Conservation (phyloP, 2,329 filamentous ascomycete genomes). For the Sclerotinia trifoliorum region DNA sequence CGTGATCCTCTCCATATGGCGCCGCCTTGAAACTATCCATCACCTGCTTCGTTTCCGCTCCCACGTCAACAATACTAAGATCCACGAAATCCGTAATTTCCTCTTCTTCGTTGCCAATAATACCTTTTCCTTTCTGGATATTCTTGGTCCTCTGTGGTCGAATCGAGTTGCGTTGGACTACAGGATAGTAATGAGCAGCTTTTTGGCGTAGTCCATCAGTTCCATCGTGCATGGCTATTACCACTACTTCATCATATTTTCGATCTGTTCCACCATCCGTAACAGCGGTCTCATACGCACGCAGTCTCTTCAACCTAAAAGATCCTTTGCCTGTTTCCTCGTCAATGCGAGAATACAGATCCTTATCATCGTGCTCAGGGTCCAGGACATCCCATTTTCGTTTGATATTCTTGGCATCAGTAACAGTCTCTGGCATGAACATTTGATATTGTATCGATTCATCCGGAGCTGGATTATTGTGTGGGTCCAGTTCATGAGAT, state of each 20-base stretch:
- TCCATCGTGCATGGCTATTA: conserved; percentile 58
- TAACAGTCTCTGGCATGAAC: conserved; percentile 54
- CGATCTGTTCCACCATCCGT: conserved; percentile 53
- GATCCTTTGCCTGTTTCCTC: conserved; percentile 46
- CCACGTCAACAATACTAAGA: conserved; percentile 17
- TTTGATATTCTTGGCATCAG: conserved; percentile 55
- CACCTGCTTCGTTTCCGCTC: conserved; percentile 14
- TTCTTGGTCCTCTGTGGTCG: conserved; percentile 63
- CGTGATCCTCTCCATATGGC: conserved; percentile 15
- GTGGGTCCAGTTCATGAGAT: conserved; percentile 56
- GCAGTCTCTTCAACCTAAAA: conserved; percentile 61
- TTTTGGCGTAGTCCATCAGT: conserved; percentile 51
- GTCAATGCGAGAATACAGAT: conserved; percentile 54
- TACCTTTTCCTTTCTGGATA: conserved; percentile 48
- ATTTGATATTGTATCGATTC: conserved; percentile 65
- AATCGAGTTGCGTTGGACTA: conserved; percentile 63
- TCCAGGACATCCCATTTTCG: conserved; percentile 59
- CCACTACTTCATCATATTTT: conserved; percentile 64
- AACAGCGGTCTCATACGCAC: conserved; percentile 63
- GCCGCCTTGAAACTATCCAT: conserved; percentile 7
- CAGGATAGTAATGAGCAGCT: conserved; percentile 66
- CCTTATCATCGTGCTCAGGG: conserved; percentile 52
- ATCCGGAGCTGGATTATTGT: conserved; percentile 54
- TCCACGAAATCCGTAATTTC: conserved; percentile 22
- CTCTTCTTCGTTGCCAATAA: conserved; percentile 11